Evolutionary conservation across 1,139 yeast genomes (phyloP).

Genomic region (Hansenula lynferdii): DNA sequence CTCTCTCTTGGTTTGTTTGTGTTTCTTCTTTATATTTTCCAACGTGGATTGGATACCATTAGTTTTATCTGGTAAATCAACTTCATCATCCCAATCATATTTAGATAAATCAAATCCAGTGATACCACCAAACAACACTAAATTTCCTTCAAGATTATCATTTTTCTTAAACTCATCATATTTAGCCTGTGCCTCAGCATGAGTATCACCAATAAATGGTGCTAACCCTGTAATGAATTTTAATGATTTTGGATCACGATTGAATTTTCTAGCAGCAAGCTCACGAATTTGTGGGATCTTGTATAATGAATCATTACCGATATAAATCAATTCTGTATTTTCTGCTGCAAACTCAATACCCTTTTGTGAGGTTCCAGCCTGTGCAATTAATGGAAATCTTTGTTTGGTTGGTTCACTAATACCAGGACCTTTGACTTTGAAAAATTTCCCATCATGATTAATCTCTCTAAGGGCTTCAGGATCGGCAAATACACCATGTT

Average conservation of each 20-base stretch:
- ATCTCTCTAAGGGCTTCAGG: constrained; percentile 29
- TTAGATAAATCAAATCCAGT: background rate
- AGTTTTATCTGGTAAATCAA: background rate
- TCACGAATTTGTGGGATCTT: constrained; percentile 20
- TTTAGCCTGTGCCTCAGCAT: background rate
- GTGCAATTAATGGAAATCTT: constrained; percentile 33
- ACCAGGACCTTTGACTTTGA: constrained; percentile 33
- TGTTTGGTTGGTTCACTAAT: constrained; percentile 34
- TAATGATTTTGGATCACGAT: constrained; percentile 22
- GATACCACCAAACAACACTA: background rate
- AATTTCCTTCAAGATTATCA: constrained; percentile 26
- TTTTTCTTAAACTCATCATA: constrained; percentile 2
- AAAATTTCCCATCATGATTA: constrained; percentile 31
- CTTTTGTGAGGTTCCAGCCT: constrained; percentile 34
- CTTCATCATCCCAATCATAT: background rate
- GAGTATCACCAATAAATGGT: background rate
- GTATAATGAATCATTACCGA: constrained; percentile 21
- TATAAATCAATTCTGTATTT: constrained; percentile 34
- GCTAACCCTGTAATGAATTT: background rate
- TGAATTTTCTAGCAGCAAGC: constrained; percentile 17
- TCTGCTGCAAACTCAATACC: constrained; percentile 35
- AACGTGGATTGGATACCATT: background rate
- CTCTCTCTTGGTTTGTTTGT: background rate
- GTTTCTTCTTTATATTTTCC: background rate
- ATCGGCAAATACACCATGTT: constrained; percentile 28